Conservation (phyloP, 2,329 filamentous ascomycete species). For the Ophiosphaerella narmari region DNA sequence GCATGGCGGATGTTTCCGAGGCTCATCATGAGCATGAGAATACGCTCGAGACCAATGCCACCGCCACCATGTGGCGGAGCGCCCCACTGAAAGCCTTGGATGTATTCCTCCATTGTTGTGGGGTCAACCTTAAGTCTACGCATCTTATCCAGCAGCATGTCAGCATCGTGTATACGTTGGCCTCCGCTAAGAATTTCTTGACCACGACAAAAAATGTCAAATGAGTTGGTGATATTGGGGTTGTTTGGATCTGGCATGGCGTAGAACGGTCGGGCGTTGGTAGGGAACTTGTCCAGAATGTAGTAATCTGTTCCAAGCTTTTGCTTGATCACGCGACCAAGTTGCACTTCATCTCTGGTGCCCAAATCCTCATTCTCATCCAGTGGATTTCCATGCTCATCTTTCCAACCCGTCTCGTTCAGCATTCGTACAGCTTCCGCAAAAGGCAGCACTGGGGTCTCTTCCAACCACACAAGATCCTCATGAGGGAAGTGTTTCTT, state of each 20-base stretch:
- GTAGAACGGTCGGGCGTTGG: conserved; percentile 84
- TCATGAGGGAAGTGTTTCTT: conserved; percentile 85
- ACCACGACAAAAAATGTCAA: conserved; percentile 91
- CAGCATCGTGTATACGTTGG: conserved; percentile 85
- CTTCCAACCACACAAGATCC: conserved; percentile 83
- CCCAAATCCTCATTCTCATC: conserved; percentile 78
- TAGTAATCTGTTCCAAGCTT: conserved; percentile 91
- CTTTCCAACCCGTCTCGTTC: conserved; percentile 74
- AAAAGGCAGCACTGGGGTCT: conserved; percentile 83
- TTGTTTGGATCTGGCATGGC: conserved; percentile 81
- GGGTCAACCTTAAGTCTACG: conserved; percentile 74
- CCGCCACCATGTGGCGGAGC: conserved; percentile 88
- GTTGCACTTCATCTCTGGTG: conserved; percentile 83
- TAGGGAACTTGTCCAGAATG: conserved; percentile 90
- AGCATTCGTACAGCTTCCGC: conserved; percentile 79
- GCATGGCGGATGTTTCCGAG: conserved; percentile 89
- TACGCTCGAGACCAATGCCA: conserved; percentile 86
- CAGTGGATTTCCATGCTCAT: conserved; percentile 74
- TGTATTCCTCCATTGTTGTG: conserved; percentile 85
- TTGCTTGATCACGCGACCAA: conserved; percentile 82
- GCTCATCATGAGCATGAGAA: conserved; percentile 83
- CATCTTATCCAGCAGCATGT: conserved; percentile 78
- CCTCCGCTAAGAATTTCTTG: conserved; percentile 93
- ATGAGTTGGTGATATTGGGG: conserved; percentile 80
- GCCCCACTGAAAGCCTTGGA: conserved; percentile 85